Conservation (phyloP, 495 filamentous ascomycete genomes). For the Neurospora sp. region DNA sequence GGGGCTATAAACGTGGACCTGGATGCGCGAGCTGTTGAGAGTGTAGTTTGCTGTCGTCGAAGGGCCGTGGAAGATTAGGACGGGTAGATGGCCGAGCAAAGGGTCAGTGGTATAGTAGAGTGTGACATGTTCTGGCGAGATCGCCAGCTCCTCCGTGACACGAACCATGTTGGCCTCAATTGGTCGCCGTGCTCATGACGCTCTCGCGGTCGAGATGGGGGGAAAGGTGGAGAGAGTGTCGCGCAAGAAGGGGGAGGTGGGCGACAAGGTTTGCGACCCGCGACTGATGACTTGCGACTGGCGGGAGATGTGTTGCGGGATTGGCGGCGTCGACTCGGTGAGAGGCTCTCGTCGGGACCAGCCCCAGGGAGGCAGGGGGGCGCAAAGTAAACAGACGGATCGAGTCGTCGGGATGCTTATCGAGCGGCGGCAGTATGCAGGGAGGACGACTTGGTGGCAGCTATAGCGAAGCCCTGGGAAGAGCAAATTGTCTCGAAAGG, state of each 20-base stretch:
- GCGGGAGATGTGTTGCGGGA: neutral
- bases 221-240: neutral
- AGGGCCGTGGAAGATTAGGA: slow-evolving; percentile 78
- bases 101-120: slow-evolving; percentile 77
- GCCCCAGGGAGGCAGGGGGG: neutral
- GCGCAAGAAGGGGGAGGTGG: neutral
- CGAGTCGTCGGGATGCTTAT: neutral
- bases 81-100: slow-evolving; percentile 57
- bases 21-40: slow-evolving; percentile 79
- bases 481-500: neutral
- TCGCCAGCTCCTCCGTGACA: slow-evolving; percentile 52
- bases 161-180: slow-evolving; percentile 52
- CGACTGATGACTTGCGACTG: neutral
- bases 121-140: slow-evolving; percentile 65
- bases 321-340: neutral
- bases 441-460: neutral
- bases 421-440: neutral
- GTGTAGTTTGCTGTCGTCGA: slow-evolving; percentile 76
- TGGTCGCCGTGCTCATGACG: slow-evolving; percentile 19
- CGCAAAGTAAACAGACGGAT: neutral
- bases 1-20: slow-evolving; percentile 80
- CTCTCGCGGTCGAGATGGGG: neutral
- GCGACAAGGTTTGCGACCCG: neutral
- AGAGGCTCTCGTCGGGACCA: neutral
- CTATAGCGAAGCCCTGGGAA: neutral